phyloP scores from a whole-genome alignment of 2,329 filamentous ascomycete genomes.

The Sporothrix pallida region DNA sequence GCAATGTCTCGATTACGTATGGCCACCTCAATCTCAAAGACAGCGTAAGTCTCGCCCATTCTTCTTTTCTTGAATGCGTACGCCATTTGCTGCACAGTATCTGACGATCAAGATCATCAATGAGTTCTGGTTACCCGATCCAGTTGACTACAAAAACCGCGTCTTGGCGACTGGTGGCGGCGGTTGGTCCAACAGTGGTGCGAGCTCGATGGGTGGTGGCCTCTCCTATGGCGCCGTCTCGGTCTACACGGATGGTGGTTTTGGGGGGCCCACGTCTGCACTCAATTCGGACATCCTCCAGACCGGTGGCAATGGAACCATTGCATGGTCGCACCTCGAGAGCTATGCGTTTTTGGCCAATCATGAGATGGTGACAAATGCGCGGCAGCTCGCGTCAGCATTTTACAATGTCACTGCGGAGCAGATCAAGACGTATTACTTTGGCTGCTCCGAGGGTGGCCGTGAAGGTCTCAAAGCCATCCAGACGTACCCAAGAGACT shows the following conservation, averaged over 20 bases:
- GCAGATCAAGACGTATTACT: slow-evolving; percentile 11
- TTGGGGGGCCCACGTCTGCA: slow-evolving; percentile 10
- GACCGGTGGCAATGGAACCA: slow-evolving; percentile 6
- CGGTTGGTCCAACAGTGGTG: slow-evolving; percentile 15
- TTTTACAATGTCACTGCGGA: neutral
- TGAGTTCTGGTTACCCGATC: slow-evolving; percentile 14
- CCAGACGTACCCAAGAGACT: slow-evolving; percentile 8
- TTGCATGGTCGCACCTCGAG: slow-evolving; percentile 11
- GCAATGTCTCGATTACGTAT: slow-evolving; percentile 13
- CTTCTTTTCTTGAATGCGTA: neutral
- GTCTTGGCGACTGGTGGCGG: slow-evolving; percentile 1
- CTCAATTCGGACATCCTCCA: slow-evolving; percentile 15
- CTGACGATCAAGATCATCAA: slow-evolving; percentile 15
- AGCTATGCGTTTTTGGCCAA: slow-evolving; percentile 13
- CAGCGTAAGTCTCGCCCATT: neutral
- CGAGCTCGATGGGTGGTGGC: slow-evolving; percentile 9
- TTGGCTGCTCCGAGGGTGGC: slow-evolving; percentile 18
- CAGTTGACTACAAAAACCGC: slow-evolving; percentile 10
- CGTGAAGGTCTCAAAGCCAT: slow-evolving; percentile 24
- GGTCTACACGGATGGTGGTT: slow-evolving; percentile 19
- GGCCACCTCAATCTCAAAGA: neutral
- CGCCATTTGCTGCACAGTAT: neutral
- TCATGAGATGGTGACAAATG: slow-evolving; percentile 11
- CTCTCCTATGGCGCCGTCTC: slow-evolving; percentile 23
- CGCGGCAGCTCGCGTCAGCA: neutral